A percentile compares a stretch with the other conserved stretches of the same genome.
phyloP scores from a whole-genome alignment of 345 rosid genomes.

The Melastoma malabathricum region DNA sequence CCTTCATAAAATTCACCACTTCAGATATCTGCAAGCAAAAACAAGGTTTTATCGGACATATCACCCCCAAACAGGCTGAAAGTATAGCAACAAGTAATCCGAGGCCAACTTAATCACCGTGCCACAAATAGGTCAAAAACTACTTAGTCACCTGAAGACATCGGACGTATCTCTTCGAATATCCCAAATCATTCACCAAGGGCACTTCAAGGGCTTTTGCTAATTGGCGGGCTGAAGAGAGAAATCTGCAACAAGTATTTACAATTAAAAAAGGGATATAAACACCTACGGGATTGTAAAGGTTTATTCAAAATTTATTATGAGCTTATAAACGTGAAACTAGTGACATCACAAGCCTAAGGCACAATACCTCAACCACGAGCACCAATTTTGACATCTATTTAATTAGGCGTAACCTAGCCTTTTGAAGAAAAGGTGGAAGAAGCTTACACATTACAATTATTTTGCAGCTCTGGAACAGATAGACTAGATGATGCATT shows the following conservation, averaged over 20 bases:
- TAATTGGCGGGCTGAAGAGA: conserved; percentile 90
- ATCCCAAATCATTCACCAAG: conserved; percentile 94
- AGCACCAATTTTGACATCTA: too few relatives aligned
- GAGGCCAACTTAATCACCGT: background rate
- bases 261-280: too few relatives aligned
- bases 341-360: too few relatives aligned
- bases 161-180: conserved; percentile 94
- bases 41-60: background rate
- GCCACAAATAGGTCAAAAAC: background rate
- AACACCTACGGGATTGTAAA: too few relatives aligned
- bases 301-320: too few relatives aligned
- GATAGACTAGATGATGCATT: conserved; percentile 74
- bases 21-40: conserved; percentile 58
- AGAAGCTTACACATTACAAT: conserved; percentile 71
- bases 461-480: conserved; percentile 75
- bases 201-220: conserved; percentile 97
- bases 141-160: conserved; percentile 71
- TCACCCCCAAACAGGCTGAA: background rate
- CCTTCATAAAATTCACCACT: conserved; percentile 99
- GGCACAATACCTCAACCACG: too few relatives aligned
- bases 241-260: conserved; percentile 42
- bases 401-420: too few relatives aligned
- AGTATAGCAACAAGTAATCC: background rate
- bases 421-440: too few relatives aligned
- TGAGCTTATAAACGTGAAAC: too few relatives aligned